Conservation (phyloP, 495 filamentous ascomycete genomes). For the Daldinia childiae region DNA sequence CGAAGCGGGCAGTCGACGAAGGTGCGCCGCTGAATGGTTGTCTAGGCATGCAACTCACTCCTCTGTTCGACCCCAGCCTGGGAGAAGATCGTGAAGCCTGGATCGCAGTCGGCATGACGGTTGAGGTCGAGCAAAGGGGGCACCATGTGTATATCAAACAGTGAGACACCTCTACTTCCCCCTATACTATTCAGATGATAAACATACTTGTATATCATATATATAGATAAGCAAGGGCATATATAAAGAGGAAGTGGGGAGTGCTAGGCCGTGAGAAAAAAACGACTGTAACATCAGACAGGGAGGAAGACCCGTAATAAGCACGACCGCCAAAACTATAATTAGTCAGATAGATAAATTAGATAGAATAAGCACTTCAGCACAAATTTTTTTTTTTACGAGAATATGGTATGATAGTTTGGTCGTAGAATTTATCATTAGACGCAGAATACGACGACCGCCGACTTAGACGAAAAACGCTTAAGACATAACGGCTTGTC, state of each 20-base stretch:
- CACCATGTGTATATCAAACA: conserved; percentile 54
- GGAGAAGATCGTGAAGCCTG: conserved; percentile 50
- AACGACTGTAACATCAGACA: no score
- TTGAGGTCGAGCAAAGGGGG: conserved; percentile 53
- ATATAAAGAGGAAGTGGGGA: background rate
- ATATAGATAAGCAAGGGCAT: background rate
- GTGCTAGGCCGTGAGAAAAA: background rate
- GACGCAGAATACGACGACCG: background rate
- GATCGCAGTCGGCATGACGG: conserved; percentile 56
- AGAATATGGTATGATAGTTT: background rate
- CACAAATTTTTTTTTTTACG: no score
- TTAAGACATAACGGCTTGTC: background rate
- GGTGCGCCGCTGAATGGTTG: conserved; percentile 76
- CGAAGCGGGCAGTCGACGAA: conserved; percentile 75
- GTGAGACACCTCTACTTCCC: conserved; percentile 21
- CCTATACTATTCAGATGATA: background rate
- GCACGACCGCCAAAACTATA: background rate
- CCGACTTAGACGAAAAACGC: background rate
- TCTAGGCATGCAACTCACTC: conserved; percentile 85
- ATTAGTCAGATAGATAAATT: background rate
- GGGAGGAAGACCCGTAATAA: background rate
- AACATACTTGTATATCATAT: background rate
- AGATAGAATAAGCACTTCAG: background rate
- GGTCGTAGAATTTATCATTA: background rate
- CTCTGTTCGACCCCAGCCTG: conserved; percentile 57